Base-by-base conservation (phyloP, 1,284 basidiomycete genomes). In the Cutaneotrichosporon spelunceum region DNA sequence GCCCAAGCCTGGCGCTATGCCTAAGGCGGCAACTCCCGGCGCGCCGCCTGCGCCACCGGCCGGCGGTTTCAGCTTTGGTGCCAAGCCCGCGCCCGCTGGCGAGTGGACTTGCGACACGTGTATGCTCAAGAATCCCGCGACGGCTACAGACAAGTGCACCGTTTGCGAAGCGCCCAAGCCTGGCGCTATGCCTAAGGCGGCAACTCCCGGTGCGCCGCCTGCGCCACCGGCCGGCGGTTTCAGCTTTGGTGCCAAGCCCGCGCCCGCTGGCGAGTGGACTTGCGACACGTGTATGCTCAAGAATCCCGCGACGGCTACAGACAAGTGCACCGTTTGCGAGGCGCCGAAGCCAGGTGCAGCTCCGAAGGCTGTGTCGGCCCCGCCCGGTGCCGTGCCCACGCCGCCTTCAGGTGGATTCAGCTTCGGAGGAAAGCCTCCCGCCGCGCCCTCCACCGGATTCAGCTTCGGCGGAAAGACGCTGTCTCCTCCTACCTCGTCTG, bases 301-400 rank as follows among this genome's bases (percentile, higher is more conserved):
- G 53, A 86, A 85, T 65, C 75, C 81, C 4, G 78, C 74, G 7
- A 73, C 69, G 13, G 82, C 80, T 3, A 79, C 70, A 47, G 69
- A 68, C 14, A 84, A 84, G 70, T 87, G 86, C 68, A 78, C 76
- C 0, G 65, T 83, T 45, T 87, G 86, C 62, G 84, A 85, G 34
- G 61, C 79, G 2, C 79, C 80, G 0, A 73, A 78, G 27, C 71
- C 68, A 42, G 69, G 50, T 65, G 58, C 64, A 3, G 2, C 16
- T 19, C 36, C 36, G 19, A 23, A 56, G 2, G 24, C 68, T 39
- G 68, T n/a, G n/a, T n/a, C n/a, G n/a, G n/a, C 50, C 68, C 36
- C 67, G 53, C 56, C 8, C 6, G 42, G 10, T n/a, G 56, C 3
- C 3, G 57, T 54, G n/a, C 56, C 63, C 16, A 45, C 63, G 6